Base-by-base conservation (phyloP, 2,329 filamentous ascomycete species). In the Dactylellina drechsleri region DNA sequence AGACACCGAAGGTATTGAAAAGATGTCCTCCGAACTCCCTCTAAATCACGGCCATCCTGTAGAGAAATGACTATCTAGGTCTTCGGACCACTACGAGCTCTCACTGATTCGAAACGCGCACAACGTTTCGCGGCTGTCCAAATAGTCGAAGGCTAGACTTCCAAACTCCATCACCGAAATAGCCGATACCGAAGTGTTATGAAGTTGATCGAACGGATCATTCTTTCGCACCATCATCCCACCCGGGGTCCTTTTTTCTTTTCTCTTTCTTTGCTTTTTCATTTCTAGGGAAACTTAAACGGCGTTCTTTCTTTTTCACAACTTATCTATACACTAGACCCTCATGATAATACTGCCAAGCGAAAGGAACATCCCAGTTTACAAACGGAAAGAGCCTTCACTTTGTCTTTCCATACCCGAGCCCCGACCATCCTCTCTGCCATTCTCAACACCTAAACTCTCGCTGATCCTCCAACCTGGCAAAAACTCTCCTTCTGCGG, bases 1-100 rank as follows among this genome's bases (percentile, higher is more conserved):
- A 50, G 78, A 79, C 56, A 77, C 78, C 47, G 78, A 78, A 71
- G 72, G 76, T 52, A 67, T 77, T 62, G 61, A 78, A 13, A 79
- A 79, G 54, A 77, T 78, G 43, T 79, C 78, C 64, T 75, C 71
- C 28, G 71, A 75, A 59, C 23, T 75, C 71, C 71, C 64, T 68
- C 58, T 58, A 20, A 58, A 75, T 53, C 41, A 75, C 66, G 71
- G 71, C 65, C 71, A 74, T 74, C 57, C 54, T 36, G 59, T 75
- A 68, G 71, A 75, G 56, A 75, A 75, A 75, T 75, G 71, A 75
- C 71, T 75, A 75, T 75, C 71, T 68, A 53, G 71, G 71, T 75
- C 71, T 75, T 75, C 71, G 71, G 71, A 75, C 71, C 71, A 75
- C 58, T 62, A 75, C 71, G 71, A 75, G 59, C 64, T 75, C 43